These are phyloP conservation scores for Xylaria grammica DNA, from an alignment of 495 filamentous ascomycete species.

Conservation along the genomic window DNA sequence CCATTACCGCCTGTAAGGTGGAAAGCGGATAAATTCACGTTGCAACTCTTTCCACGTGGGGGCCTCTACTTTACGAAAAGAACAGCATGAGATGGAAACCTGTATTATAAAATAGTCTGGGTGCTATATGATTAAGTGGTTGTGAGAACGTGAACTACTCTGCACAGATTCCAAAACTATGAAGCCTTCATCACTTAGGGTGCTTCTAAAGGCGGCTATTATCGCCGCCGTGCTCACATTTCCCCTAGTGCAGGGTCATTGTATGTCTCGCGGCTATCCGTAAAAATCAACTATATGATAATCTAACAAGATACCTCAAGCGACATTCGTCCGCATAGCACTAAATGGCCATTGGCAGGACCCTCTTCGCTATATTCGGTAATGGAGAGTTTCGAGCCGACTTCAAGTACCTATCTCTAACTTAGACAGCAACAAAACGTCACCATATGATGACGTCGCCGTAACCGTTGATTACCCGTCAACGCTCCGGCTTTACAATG, in stretches of 20 bases:
- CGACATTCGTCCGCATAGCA: not conserved
- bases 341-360: conserved; percentile 3
- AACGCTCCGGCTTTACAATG: not conserved
- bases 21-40: not conserved
- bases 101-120: not conserved
- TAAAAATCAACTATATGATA: not conserved
- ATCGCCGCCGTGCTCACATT: not conserved
- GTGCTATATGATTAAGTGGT: not conserved
- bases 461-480: not conserved
- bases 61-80: not conserved
- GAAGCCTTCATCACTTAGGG: not conserved
- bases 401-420: not conserved
- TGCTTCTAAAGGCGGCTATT: not conserved
- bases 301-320: not conserved
- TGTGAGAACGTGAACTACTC: not conserved
- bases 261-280: not conserved
- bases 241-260: not conserved
- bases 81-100: not conserved
- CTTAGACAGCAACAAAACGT: not conserved
- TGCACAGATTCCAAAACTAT: no score
- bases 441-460: not conserved
- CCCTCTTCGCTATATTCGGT: conserved; percentile 6
- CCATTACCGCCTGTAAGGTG: not conserved
- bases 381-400: not conserved
- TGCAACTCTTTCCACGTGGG: not conserved